Evolutionary conservation across 768 basidiomycete species (phyloP).

Genomic region (Paxillus ammoniavirescens): DNA sequence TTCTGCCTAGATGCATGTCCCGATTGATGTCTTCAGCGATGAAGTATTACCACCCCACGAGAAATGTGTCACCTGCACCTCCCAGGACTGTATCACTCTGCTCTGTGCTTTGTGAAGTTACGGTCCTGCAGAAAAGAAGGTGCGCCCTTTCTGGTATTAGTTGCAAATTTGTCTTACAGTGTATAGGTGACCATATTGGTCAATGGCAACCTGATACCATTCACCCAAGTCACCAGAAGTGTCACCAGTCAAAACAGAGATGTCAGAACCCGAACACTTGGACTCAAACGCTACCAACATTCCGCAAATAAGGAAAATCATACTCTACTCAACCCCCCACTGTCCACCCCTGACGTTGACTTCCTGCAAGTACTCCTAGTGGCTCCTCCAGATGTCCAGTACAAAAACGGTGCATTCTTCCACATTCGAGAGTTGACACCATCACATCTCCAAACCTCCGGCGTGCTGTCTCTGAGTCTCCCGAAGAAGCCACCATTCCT

Average conservation of each 20-base stretch:
- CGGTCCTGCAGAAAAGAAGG: slow-evolving; percentile 96
- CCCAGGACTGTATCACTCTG: slow-evolving; percentile 55
- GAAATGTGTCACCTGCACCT: slow-evolving; percentile 53
- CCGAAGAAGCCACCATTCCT: slow-evolving; percentile 43
- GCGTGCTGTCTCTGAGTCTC: slow-evolving; percentile 63
- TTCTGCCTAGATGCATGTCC: slow-evolving; percentile 46
- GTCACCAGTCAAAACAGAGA: slow-evolving; percentile 11
- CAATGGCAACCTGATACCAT: slow-evolving; percentile 84
- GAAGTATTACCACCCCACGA: slow-evolving; percentile 58
- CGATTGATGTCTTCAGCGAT: slow-evolving; percentile 77
- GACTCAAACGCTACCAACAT: slow-evolving; percentile 63
- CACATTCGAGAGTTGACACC: slow-evolving; percentile 2
- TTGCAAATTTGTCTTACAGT: not conserved
- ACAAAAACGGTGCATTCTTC: slow-evolving; percentile 50
- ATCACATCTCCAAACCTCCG: slow-evolving; percentile 33
- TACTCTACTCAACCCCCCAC: slow-evolving; percentile 29
- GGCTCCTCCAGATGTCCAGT: slow-evolving; percentile 56
- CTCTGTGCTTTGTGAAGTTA: slow-evolving; percentile 92
- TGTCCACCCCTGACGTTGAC: slow-evolving; percentile 50
- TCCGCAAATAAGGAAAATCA: slow-evolving; percentile 24
- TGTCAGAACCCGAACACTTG: slow-evolving; percentile 75
- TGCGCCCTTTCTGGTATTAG: slow-evolving; percentile 27
- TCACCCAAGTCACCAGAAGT: slow-evolving; percentile 38
- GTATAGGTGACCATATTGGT: slow-evolving; percentile 82
- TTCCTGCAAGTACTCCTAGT: slow-evolving; percentile 39